phyloP scores from a whole-genome alignment of 2,329 filamentous ascomycete genomes.

The Colletotrichum endophyticum region DNA sequence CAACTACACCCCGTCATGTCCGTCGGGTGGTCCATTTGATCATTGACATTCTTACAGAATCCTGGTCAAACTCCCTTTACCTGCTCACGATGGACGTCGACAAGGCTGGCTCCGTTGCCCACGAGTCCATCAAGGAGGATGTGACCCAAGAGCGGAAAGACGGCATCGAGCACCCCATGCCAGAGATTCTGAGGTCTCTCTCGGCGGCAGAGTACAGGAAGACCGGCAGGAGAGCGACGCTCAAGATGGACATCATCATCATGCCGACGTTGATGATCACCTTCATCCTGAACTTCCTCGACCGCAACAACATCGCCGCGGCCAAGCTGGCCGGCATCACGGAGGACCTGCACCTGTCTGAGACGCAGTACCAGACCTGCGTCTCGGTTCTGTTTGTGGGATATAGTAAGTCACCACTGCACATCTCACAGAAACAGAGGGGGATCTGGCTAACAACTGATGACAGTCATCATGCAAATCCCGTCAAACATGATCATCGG shows the following conservation, averaged over 20 bases:
- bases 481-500: not conserved
- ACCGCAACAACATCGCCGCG: constrained; percentile 16
- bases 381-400: constrained; percentile 36
- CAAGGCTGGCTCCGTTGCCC: not conserved
- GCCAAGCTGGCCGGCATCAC: constrained; percentile 19
- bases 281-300: constrained; percentile 2
- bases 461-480: not conserved
- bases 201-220: constrained; percentile 19
- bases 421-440: not conserved
- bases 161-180: not conserved
- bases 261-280: constrained; percentile 3
- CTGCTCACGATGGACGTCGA: not conserved
- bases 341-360: constrained; percentile 20
- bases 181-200: not conserved
- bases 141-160: not conserved
- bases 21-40: not conserved
- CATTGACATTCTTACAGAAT: not conserved
- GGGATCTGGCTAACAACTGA: not conserved
- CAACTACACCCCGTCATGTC: not conserved
- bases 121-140: not conserved
- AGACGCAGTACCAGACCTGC: constrained; percentile 33
- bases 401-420: not conserved
- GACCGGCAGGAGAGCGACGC: constrained; percentile 5
- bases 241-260: not conserved
- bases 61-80: not conserved